A percentile compares a stretch with the other conserved stretches of the same genome.
phyloP scores from a whole-genome alignment of 176 grass and related monocot species.

The Avena eriantha region DNA sequence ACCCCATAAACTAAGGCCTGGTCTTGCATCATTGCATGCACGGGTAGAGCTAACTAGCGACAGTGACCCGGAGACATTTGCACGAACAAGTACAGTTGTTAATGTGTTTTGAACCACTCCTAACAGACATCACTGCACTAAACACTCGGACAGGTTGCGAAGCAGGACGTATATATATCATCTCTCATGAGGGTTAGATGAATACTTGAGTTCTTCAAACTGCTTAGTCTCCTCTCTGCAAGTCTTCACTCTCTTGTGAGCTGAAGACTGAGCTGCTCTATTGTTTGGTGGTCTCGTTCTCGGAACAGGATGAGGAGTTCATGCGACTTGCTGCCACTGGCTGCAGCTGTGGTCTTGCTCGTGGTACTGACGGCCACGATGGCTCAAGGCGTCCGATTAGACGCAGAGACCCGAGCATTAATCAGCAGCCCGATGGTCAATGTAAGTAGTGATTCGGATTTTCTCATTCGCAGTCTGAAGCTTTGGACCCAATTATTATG shows the following conservation, averaged over 20 bases:
- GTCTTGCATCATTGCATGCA: not conserved
- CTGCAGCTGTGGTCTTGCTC: slow-evolving; percentile 21
- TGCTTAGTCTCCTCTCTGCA: not conserved
- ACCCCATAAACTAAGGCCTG: not conserved
- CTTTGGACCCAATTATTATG: not conserved
- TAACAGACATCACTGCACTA: slow-evolving; percentile 33
- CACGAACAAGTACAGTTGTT: not conserved
- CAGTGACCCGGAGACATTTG: not conserved
- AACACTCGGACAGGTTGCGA: not conserved
- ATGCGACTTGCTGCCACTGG: not conserved
- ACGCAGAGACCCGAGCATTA: slow-evolving; percentile 48
- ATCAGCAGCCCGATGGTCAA: slow-evolving; percentile 14
- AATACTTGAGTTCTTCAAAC: not conserved
- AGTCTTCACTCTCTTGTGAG: not conserved
- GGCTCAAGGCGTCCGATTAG: slow-evolving; percentile 55
- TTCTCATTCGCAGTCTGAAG: not conserved
- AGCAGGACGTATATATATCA: slow-evolving; percentile 44
- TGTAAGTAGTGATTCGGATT: slow-evolving; percentile 42
- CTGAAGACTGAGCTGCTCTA: not conserved
- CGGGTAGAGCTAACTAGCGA: not conserved
- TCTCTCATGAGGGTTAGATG: not conserved
- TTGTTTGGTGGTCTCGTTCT: not conserved
- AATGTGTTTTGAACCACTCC: slow-evolving; percentile 1
- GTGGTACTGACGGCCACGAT: slow-evolving; percentile 12
- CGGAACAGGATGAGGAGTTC: slow-evolving; percentile 30